Percentiles rank a stretch among this genome's conserved stretches.
Evolutionary conservation across 164 flowering plant genomes (phyloP).

Genomic region (Santalum album): DNA sequence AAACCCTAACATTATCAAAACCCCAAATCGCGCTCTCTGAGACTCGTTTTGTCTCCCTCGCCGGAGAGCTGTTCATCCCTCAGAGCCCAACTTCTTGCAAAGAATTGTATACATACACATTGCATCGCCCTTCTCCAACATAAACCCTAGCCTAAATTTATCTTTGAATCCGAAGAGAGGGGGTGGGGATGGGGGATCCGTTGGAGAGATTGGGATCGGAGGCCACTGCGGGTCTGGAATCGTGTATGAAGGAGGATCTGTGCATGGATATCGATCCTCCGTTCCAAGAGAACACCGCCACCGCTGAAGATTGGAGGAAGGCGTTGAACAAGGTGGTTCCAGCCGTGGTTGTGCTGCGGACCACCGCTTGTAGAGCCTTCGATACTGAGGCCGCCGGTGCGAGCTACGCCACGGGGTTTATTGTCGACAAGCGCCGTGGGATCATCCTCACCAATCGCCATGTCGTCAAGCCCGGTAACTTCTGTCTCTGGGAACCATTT

Average conservation of each 20-base stretch:
- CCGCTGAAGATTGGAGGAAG: constrained; percentile 85
- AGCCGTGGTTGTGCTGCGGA: constrained; percentile 87
- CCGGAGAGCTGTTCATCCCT: too few species aligned
- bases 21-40: too few species aligned
- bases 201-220: constrained; percentile 57
- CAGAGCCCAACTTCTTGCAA: too few species aligned
- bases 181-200: constrained; percentile 35
- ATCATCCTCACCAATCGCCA: constrained; percentile 96
- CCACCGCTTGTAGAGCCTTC: constrained; percentile 80
- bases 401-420: constrained; percentile 86
- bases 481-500: neutral
- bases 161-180: neutral
- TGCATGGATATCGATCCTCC: constrained; percentile 90
- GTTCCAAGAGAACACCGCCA: constrained; percentile 43
- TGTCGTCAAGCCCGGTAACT: constrained; percentile 84
- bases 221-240: constrained; percentile 19
- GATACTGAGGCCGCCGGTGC: constrained; percentile 89
- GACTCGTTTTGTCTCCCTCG: too few species aligned
- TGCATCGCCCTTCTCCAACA: too few species aligned
- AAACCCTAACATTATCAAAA: too few species aligned
- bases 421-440: constrained; percentile 81
- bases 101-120: too few species aligned
- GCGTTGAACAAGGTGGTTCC: constrained; percentile 82
- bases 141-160: too few species aligned
- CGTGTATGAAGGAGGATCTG: constrained; percentile 49